A percentile compares a stretch with the other conserved stretches of the same genome.
phyloP scores from a whole-genome alignment of 140 eudicot species.

The Artemisia princeps region DNA sequence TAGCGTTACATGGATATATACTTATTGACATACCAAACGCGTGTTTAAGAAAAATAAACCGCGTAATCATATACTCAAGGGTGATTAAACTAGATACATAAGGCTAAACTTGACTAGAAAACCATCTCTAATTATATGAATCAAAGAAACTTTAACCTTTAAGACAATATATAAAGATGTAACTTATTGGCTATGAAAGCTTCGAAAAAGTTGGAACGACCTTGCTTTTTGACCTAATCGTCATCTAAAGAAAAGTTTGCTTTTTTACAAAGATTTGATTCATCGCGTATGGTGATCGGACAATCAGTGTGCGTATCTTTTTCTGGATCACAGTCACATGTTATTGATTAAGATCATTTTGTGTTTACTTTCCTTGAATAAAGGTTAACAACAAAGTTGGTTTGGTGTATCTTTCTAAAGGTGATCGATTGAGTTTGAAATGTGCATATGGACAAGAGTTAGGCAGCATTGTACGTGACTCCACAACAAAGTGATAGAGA shows the following conservation, averaged over 20 bases:
- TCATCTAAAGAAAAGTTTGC: background rate
- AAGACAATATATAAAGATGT: background rate
- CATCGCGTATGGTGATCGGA: background rate
- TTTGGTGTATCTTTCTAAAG: background rate
- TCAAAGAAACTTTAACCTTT: background rate
- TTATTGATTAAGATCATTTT: background rate
- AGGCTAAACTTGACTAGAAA: no score
- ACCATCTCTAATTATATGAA: no score
- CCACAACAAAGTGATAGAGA: background rate
- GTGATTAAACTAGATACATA: no score
- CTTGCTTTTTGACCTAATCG: background rate
- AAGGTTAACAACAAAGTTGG: background rate
- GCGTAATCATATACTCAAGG: no score
- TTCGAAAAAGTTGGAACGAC: background rate
- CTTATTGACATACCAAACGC: no score
- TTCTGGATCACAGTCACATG: no score
- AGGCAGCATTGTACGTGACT: background rate
- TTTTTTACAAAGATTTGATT: conserved; percentile 1
- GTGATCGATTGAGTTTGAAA: conserved; percentile 11
- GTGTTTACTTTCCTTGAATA: background rate
- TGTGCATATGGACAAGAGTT: conserved; percentile 14
- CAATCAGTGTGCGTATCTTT: no score
- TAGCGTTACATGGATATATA: no score
- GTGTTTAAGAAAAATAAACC: no score
- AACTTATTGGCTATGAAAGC: background rate